Percentiles rank a stretch among this genome's conserved stretches.
Conservation (phyloP, 2,329 filamentous ascomycete species). For the Trematosphaeria pertusa region DNA sequence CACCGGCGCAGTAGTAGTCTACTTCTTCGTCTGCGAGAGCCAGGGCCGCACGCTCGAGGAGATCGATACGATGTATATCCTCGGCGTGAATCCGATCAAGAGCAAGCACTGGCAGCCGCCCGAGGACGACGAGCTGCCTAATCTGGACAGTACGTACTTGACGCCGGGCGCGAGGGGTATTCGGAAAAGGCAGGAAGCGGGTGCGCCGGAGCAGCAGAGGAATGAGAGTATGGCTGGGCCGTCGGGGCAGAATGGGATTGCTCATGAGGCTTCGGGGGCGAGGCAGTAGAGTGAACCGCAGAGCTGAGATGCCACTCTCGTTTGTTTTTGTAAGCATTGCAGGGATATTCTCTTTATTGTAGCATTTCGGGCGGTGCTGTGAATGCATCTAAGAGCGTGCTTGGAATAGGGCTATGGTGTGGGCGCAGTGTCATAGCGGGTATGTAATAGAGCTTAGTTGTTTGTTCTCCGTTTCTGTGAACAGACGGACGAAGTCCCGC, state of each 20-base stretch:
- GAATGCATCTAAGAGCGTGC: too few relatives aligned
- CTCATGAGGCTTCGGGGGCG: conserved; percentile 3
- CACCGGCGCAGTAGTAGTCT: conserved; percentile 69
- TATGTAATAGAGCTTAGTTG: too few relatives aligned
- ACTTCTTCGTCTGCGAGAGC: conserved; percentile 79
- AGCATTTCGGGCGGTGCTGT: too few relatives aligned
- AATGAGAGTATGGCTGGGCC: conserved; percentile 23
- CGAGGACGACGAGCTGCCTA: conserved; percentile 43
- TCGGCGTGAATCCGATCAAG: conserved; percentile 68
- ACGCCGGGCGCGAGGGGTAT: conserved; percentile 44
- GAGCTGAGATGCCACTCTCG: too few relatives aligned
- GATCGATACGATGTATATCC: conserved; percentile 75
- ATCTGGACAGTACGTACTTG: conserved; percentile 41
- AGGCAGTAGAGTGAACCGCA: conserved; percentile 1
- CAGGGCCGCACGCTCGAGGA: conserved; percentile 78
- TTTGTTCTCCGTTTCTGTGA: too few relatives aligned
- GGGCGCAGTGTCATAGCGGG: too few relatives aligned
- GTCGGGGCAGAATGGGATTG: not conserved
- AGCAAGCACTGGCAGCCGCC: conserved; percentile 60
- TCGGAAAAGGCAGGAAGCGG: conserved; percentile 42
- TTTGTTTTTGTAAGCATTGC: too few relatives aligned
- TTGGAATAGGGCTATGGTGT: too few relatives aligned
- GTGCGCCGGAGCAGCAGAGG: conserved; percentile 30
- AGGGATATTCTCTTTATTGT: too few relatives aligned
- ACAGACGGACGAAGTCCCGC: too few relatives aligned